phyloP scores from a whole-genome alignment of 1,139 yeast species.

The Yamadazyma atmosphaerica region DNA sequence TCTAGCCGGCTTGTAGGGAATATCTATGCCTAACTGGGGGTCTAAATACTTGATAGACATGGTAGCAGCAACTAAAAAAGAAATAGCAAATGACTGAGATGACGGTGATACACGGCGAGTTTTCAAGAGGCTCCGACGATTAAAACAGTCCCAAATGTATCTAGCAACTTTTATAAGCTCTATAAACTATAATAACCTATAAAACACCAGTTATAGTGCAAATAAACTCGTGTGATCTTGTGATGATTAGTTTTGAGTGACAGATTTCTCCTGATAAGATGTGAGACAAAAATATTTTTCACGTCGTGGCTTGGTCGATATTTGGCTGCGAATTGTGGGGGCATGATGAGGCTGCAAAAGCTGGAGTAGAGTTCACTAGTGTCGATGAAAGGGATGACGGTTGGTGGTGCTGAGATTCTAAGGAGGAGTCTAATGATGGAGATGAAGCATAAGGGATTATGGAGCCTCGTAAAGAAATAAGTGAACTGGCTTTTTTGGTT shows the following conservation, averaged over 20 bases:
- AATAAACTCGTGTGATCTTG: no score
- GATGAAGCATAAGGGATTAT: not conserved
- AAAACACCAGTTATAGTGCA: no score
- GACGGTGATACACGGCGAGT: no score
- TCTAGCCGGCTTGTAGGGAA: constrained; percentile 16
- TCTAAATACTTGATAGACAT: constrained; percentile 5
- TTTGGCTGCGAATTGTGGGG: constrained; percentile 2
- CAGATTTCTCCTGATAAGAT: not conserved
- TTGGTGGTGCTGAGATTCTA: not conserved
- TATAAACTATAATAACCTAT: no score
- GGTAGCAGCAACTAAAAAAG: no score
- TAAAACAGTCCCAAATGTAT: no score
- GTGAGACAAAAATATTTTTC: not conserved
- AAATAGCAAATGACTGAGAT: no score
- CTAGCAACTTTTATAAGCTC: no score
- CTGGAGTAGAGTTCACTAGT: not conserved
- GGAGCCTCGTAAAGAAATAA: constrained; percentile 8
- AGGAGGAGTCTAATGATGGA: not conserved
- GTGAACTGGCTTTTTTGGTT: constrained; percentile 19
- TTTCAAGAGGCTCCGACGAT: no score
- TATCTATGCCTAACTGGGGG: constrained; percentile 14
- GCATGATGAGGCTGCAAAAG: not conserved
- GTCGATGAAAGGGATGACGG: not conserved
- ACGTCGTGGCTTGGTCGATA: not conserved
- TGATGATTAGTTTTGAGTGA: no score